These are phyloP conservation scores for Hypomontagnella submonticulosa DNA, from an alignment of 495 filamentous ascomycete genomes.

Conservation along the genomic window DNA sequence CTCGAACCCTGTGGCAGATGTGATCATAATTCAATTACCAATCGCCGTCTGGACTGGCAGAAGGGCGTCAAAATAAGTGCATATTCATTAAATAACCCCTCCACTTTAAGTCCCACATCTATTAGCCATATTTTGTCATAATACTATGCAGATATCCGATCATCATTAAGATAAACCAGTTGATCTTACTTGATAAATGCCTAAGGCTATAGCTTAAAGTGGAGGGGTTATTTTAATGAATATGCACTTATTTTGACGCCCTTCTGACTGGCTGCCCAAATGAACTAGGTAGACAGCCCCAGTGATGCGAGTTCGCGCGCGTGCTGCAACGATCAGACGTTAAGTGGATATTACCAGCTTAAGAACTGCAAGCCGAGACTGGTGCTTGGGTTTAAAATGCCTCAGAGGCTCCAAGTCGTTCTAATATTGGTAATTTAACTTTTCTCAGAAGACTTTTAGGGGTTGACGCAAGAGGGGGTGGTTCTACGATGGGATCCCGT, in stretches of 20 bases:
- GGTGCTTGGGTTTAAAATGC: slow-evolving; percentile 36
- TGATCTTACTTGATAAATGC: no score
- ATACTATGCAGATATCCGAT: no score
- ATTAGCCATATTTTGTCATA: no score
- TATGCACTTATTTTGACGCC: no score
- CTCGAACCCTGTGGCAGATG: neutral
- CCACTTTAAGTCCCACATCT: no score
- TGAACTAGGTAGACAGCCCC: slow-evolving; percentile 15
- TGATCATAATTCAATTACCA: slow-evolving; percentile 23
- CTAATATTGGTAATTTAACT: slow-evolving; percentile 35
- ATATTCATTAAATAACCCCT: no score
- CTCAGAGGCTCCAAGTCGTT: slow-evolving; percentile 33
- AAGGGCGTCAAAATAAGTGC: no score
- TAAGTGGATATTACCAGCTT: slow-evolving; percentile 29
- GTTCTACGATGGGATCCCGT: slow-evolving; percentile 5
- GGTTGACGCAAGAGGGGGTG: slow-evolving; percentile 29
- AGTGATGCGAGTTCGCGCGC: slow-evolving; percentile 15
- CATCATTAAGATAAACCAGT: no score
- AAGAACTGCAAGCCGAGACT: slow-evolving; percentile 19
- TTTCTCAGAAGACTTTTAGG: slow-evolving; percentile 19
- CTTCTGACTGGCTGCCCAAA: slow-evolving; percentile 3
- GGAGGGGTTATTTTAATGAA: no score
- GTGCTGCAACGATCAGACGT: slow-evolving; percentile 23
- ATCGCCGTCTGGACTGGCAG: slow-evolving; percentile 15
- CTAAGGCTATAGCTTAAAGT: no score